phyloP scores from a whole-genome alignment of 257 asterid genomes.

The Orobanche coerulescens region DNA sequence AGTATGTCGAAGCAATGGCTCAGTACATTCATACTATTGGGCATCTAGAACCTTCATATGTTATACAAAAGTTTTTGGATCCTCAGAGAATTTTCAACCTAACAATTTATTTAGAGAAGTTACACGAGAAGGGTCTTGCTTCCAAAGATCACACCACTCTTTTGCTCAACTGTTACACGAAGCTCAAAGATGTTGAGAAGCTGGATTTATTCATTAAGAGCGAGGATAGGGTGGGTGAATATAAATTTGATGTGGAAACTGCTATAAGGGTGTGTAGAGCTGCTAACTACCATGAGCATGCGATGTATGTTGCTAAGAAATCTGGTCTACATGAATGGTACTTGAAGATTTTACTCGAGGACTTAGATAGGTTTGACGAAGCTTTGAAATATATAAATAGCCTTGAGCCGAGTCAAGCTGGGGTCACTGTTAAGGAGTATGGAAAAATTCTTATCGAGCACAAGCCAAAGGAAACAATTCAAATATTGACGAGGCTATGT shows the following conservation, averaged over 20 bases:
- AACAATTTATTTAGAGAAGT: constrained; percentile 87
- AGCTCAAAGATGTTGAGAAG: constrained; percentile 91
- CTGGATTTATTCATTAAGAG: constrained; percentile 70
- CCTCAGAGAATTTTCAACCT: constrained; percentile 92
- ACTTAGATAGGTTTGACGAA: constrained; percentile 82
- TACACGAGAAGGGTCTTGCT: constrained; percentile 91
- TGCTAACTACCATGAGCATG: constrained; percentile 96
- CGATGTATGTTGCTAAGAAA: constrained; percentile 95
- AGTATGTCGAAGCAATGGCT: constrained; percentile 87
- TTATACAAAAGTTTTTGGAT: constrained; percentile 91
- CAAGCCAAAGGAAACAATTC: constrained; percentile 79
- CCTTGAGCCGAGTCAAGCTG: constrained; percentile 95
- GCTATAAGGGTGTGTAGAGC: constrained; percentile 96
- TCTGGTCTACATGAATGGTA: constrained; percentile 94
- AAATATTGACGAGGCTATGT: constrained; percentile 83
- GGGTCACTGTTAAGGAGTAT: constrained; percentile 84
- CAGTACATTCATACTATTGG: constrained; percentile 89
- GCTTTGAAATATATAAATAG: constrained; percentile 82
- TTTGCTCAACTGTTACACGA: constrained; percentile 88
- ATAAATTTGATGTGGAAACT: constrained; percentile 89
- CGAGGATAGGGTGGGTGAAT: constrained; percentile 78
- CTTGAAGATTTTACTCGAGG: constrained; percentile 92
- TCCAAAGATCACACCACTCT: constrained; percentile 96
- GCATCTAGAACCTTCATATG: constrained; percentile 91
- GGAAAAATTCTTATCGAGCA: constrained; percentile 89